Evolutionary conservation across 2,329 filamentous ascomycete species (phyloP), one percentile per base, ranked within the genome.

Genomic region (Diaporthe nobilis): DNA sequence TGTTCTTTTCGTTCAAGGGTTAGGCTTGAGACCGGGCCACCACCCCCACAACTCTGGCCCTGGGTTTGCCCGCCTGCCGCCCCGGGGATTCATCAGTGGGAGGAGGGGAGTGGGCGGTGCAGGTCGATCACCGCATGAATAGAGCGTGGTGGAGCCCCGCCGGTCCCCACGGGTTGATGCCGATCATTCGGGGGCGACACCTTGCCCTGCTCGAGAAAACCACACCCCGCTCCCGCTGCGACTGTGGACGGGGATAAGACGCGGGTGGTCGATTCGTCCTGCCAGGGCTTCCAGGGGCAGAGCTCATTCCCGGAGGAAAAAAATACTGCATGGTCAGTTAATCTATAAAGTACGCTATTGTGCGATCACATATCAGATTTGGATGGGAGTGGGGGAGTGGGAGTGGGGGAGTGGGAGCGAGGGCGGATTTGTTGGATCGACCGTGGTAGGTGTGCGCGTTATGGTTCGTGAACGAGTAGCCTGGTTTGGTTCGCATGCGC

Each of bases 121-220:
- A 68, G 44, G 44, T 49, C 63, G 63, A 68, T 68, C 63, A 25
- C 47, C 63, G 63, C 63, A 51, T 68, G 63, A 53, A 68, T 37
- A 37, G 31, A 37, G 31, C 4, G 20, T 37, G 28, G 63, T 67
- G 63, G 63, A 67, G 20, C 63, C 63, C 42, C 25, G 25, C 25
- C 42, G 61, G 63, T 53, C 63, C 44, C 63, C 44, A 51, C 63
- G 63, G 44, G 63, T 68, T 68, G 63, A 53, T 68, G 63, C 63
- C 31, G 63, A 68, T 68, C 63, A 53, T 51, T 68, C 63, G 63
- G 63, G 60, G 53, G 53, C 10, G 25, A 53, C n/a, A 25, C 63
- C 63, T 17, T 68, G 63, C n/a, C 47, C 42, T 44, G 60, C 60
- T 44, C 39, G n/a, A 42, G 13, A 61, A 17, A 25, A 68, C 47